Base-by-base conservation (phyloP, 2,329 filamentous ascomycete genomes). In the Dactylellina drechsleri region DNA sequence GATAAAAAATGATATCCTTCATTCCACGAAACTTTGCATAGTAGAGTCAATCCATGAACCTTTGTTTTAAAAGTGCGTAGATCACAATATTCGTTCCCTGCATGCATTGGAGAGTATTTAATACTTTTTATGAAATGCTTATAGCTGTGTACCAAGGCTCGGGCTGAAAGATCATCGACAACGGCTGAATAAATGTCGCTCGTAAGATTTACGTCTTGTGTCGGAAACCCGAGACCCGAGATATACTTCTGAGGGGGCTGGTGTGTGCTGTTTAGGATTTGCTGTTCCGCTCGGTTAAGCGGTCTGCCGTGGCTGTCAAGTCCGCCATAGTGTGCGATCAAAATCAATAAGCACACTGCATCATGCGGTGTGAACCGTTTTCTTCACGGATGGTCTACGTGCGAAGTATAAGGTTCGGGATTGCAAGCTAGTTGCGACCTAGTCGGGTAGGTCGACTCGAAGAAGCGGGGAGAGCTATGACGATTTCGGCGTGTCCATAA, bases 361-460 rank as follows among this genome's bases (percentile, higher is more conserved):
- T 71, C 18, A 62, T 59, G 59, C 59, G 53, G 59, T 41, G 58
- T 70, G 57, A 62, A 62, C 66, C 52, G 59, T 58, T 65, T 71
- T 47, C 31, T 41, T 53, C 40, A 8, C 20, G n/a, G 12, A 40
- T 13, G 20, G 18, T 54, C 7, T 47, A 15, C 3, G 16, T 47
- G 7, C 16, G 15, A n/a, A 52, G 16, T 41, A 50, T 67, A 56
- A 61, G 54, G 56, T 68, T 70, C 58, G 66, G 66, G 52, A 58
- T 53, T 43, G 31, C 53, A 52, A 49, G 66, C 47, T 52, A 20
- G 52, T 43, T 23, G 49, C 15, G 40, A 28, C 56, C 43, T 4
- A 18, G 41, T 62, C 31, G n/a, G 53, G 66, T 59, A 71, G 20
- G 59, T 71, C 66, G 43, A 71, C 45, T 71, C 66, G 66, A 70